Evolutionary conservation across 1,139 yeast species (phyloP).

Genomic region (Taphrina wiesneri): DNA sequence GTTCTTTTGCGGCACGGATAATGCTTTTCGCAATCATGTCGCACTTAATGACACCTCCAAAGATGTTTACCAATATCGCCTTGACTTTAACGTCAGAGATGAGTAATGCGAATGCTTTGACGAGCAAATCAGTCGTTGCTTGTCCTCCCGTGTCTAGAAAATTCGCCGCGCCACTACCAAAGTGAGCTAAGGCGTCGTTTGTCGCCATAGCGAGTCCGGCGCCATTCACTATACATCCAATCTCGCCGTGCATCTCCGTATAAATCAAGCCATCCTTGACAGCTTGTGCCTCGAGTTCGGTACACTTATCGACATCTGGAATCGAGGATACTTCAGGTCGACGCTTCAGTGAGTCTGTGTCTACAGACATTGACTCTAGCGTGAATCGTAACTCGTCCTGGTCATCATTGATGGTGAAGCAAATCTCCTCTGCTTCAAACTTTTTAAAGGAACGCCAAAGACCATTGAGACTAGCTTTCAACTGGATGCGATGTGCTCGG

Average conservation of each 20-base stretch:
- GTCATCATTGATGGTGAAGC: slow-evolving; percentile 3
- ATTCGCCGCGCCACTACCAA: slow-evolving; percentile 24
- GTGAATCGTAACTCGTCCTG: slow-evolving; percentile 11
- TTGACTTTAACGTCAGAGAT: slow-evolving; percentile 19
- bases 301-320: neutral
- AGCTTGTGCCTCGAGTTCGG: slow-evolving; percentile 7
- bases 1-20: slow-evolving; percentile 24
- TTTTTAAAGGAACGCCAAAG: slow-evolving; percentile 15
- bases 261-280: slow-evolving; percentile 21
- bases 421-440: slow-evolving; percentile 10
- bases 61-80: slow-evolving; percentile 23
- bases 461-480: slow-evolving; percentile 6
- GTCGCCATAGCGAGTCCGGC: slow-evolving; percentile 34
- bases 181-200: slow-evolving; percentile 9
- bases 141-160: slow-evolving; percentile 33
- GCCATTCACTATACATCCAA: slow-evolving; percentile 29
- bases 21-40: slow-evolving; percentile 33
- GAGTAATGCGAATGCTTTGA: slow-evolving; percentile 14
- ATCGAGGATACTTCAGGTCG: slow-evolving; percentile 6
- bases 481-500: slow-evolving; percentile 10
- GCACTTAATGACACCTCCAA: slow-evolving; percentile 23
- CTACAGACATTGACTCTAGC: slow-evolving; percentile 4
- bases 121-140: slow-evolving; percentile 23
- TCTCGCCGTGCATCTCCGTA: slow-evolving; percentile 14
- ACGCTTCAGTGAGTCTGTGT: slow-evolving; percentile 18